These are phyloP conservation scores for Ceratorhiza oryzae-sativae DNA, from an alignment of 1,284 basidiomycete genomes.

Conservation along the genomic window DNA sequence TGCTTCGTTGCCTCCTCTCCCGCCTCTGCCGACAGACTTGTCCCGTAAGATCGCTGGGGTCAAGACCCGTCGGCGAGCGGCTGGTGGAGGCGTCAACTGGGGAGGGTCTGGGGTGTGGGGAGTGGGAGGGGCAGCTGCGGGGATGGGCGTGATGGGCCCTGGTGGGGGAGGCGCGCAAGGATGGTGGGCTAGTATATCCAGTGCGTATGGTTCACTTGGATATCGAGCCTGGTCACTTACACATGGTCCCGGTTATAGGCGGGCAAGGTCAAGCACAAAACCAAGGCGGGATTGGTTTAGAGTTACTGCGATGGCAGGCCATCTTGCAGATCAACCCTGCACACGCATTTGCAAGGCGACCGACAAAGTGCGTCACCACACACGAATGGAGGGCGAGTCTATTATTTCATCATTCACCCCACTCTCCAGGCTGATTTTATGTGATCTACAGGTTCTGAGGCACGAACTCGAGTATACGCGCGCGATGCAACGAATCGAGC, in stretches of 20 bases:
- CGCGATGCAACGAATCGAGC: conserved; percentile 86
- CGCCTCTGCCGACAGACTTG: conserved; percentile 11
- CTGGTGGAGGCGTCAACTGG: conserved; percentile 22
- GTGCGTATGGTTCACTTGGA: neutral
- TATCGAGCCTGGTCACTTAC: neutral
- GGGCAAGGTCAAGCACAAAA: conserved; percentile 4
- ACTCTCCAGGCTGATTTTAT: conserved; percentile 1
- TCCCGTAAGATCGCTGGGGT: conserved; percentile 20
- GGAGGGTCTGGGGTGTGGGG: conserved; percentile 24
- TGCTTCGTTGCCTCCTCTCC: neutral
- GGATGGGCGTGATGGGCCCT: conserved; percentile 21
- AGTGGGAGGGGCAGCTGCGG: neutral
- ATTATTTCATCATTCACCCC: neutral
- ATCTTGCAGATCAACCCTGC: conserved; percentile 74
- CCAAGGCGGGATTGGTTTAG: conserved; percentile 52
- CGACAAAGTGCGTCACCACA: conserved; percentile 76
- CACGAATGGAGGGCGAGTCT: conserved; percentile 77
- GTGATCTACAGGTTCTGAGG: conserved; percentile 72
- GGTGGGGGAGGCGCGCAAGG: conserved; percentile 35
- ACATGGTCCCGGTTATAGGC: neutral
- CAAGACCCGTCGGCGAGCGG: conserved; percentile 13
- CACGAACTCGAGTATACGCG: conserved; percentile 77
- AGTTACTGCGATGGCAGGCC: conserved; percentile 74
- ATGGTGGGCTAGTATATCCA: conserved; percentile 32
- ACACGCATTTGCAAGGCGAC: conserved; percentile 67